These are phyloP conservation scores for Geosiphon pyriformis DNA, from an alignment of 192 early-diverging fungal species.

Conservation along the genomic window DNA sequence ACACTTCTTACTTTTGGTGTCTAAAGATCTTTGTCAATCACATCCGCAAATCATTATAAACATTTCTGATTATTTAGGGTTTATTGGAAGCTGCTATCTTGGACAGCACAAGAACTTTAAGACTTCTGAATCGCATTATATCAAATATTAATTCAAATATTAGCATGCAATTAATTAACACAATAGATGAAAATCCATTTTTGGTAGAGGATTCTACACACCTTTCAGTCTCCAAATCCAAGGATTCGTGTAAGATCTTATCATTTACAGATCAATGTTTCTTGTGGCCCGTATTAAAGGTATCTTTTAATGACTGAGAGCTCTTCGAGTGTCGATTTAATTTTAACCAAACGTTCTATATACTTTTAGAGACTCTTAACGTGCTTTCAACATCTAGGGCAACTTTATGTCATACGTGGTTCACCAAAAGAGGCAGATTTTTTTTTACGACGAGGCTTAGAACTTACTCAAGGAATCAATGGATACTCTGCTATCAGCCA, in stretches of 20 bases:
- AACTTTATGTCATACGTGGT: conserved; percentile 50
- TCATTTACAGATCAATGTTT: conserved; percentile 26
- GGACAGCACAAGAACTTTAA: conserved; percentile 29
- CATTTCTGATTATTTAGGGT: conserved; percentile 22
- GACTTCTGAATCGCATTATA: conserved; percentile 33
- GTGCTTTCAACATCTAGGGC: conserved; percentile 43
- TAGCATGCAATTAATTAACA: not conserved
- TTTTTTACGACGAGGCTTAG: conserved; percentile 52
- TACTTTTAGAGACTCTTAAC: conserved; percentile 35
- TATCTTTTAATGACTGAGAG: conserved; percentile 7
- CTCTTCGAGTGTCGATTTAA: too few species aligned
- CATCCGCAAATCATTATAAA: too few species aligned
- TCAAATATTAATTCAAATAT: conserved; percentile 24
- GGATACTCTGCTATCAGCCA: conserved; percentile 34
- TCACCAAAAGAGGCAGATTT: conserved; percentile 56
- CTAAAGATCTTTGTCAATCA: too few species aligned
- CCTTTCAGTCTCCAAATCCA: not conserved
- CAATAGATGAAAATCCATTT: conserved; percentile 22
- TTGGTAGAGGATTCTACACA: not conserved
- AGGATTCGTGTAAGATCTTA: not conserved
- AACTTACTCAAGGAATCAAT: conserved; percentile 42
- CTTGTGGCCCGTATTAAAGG: conserved; percentile 32
- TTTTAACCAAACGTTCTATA: not conserved
- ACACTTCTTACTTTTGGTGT: not conserved
- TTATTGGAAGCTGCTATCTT: conserved; percentile 39